Percentiles rank a stretch among this genome's conserved stretches.
These are phyloP conservation scores for Naegleria gruberi DNA, from an alignment of 208 protist genomes.

Conservation along the genomic window DNA sequence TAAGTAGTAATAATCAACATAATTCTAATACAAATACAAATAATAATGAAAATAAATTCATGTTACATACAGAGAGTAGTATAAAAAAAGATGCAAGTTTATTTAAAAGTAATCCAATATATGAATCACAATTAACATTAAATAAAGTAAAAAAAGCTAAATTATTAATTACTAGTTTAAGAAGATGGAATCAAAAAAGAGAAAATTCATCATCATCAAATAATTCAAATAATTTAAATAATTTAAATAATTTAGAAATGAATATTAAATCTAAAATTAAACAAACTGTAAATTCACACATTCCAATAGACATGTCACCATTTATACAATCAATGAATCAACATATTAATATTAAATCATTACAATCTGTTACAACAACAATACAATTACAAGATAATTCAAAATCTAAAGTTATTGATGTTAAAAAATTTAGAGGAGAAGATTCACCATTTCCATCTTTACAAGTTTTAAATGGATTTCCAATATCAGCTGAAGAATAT, in stretches of 20 bases:
- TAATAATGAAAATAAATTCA: background rate
- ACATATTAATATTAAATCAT: background rate
- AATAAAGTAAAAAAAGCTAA: background rate
- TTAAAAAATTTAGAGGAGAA: background rate
- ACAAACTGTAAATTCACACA: background rate
- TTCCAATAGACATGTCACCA: background rate
- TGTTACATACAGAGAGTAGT: background rate
- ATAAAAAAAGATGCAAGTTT: background rate
- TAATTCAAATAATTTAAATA: no score
- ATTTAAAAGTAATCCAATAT: background rate
- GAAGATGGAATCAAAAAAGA: background rate
- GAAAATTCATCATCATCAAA: background rate
- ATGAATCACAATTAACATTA: background rate
- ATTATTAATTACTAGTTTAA: background rate
- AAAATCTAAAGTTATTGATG: background rate
- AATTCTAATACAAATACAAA: no score
- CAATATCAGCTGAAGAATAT: background rate
- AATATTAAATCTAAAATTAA: background rate
- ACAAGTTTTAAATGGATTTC: background rate
- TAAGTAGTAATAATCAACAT: no score
- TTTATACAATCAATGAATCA: background rate
- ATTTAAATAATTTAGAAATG: background rate
- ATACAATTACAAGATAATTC: background rate
- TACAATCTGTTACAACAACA: background rate
- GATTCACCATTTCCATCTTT: conserved; percentile 4